Conservation (phyloP, 176 grass and related monocot species). For the Rhipidocladum racemiflorum region DNA sequence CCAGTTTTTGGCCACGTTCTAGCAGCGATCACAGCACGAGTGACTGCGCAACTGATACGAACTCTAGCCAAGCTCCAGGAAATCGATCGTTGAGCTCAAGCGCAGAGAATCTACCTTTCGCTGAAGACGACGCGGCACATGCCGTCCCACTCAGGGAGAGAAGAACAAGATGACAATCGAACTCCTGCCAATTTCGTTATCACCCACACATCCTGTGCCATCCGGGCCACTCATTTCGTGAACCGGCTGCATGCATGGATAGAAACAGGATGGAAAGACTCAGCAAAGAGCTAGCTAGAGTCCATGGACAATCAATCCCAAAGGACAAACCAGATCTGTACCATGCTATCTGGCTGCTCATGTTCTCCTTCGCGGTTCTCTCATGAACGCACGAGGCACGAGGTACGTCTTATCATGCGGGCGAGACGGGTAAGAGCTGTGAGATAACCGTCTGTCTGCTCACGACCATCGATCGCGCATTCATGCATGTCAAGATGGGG, state of each 20-base stretch:
- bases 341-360: conserved; percentile 16
- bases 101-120: conserved; percentile 8
- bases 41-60: not conserved
- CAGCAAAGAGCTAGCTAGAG: not conserved
- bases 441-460: not conserved
- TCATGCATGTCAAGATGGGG: not conserved
- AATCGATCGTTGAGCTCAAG: not conserved
- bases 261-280: conserved; percentile 29
- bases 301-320: conserved; percentile 20
- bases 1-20: not conserved
- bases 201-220: conserved; percentile 5
- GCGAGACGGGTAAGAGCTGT: not conserved
- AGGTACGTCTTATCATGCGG: not conserved
- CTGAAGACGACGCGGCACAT: conserved; percentile 40
- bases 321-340: conserved; percentile 21
- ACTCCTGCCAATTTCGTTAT: conserved; percentile 20
- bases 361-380: not conserved
- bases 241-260: conserved; percentile 7
- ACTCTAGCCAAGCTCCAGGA: not conserved
- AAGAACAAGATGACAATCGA: conserved; percentile 26
- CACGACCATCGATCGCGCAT: not conserved
- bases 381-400: too few relatives aligned
- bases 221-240: not conserved
- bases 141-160: conserved; percentile 14
- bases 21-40: not conserved